These are phyloP conservation scores for Escovopsis sp. DNA, from an alignment of 2,329 filamentous ascomycete species.

Conservation along the genomic window DNA sequence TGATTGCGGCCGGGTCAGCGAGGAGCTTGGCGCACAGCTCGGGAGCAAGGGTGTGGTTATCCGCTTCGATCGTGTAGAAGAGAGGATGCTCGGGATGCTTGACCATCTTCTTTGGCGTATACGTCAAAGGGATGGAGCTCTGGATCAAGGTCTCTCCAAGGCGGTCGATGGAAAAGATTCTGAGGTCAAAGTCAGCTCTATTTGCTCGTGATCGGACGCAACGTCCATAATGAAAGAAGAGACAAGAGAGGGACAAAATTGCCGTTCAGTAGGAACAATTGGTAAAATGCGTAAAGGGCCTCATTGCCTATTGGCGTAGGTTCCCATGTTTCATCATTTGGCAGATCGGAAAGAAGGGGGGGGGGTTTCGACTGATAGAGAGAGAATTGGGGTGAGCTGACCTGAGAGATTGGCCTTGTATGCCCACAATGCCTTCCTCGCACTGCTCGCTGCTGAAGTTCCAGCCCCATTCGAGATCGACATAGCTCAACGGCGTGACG, in stretches of 20 bases:
- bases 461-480: slow-evolving; percentile 82
- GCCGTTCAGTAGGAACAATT: slow-evolving; percentile 96
- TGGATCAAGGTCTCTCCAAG: slow-evolving; percentile 74
- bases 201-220: not conserved
- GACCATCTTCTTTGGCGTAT: slow-evolving; percentile 78
- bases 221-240: not conserved
- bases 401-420: slow-evolving; percentile 78
- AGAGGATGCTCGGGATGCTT: slow-evolving; percentile 76
- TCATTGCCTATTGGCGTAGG: slow-evolving; percentile 41
- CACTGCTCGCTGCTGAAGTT: slow-evolving; percentile 95
- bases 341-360: slow-evolving; percentile 17
- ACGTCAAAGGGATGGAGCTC: slow-evolving; percentile 70
- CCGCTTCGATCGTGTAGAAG: slow-evolving; percentile 88
- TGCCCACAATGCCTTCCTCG: slow-evolving; percentile 83
- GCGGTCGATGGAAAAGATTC: slow-evolving; percentile 84
- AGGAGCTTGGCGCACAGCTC: slow-evolving; percentile 63
- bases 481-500: slow-evolving; percentile 81
- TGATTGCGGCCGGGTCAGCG: slow-evolving; percentile 52
- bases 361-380: slow-evolving; percentile 10
- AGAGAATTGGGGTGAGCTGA: slow-evolving; percentile 27
- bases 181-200: slow-evolving; percentile 14
- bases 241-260: slow-evolving; percentile 11
- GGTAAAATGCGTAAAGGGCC: slow-evolving; percentile 41
- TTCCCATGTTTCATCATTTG: slow-evolving; percentile 51
- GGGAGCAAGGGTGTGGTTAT: slow-evolving; percentile 78